Base-by-base conservation (phyloP, 2,329 filamentous ascomycete genomes). In the Zymoseptoria ardabiliae region DNA sequence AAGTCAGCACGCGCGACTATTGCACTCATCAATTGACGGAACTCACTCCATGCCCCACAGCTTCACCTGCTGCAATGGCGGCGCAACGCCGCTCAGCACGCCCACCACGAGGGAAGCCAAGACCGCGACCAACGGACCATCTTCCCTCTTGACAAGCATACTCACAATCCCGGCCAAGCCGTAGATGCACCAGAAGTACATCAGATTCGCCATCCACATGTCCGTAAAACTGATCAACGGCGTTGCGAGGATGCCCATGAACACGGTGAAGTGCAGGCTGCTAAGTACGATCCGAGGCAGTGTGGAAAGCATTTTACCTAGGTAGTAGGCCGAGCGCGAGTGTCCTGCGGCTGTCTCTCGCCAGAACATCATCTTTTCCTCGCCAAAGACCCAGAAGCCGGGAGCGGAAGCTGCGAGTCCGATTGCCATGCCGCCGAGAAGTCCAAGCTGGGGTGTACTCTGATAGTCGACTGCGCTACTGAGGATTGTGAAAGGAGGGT, bases 171-270 rank as follows among this genome's bases (percentile, higher is more conserved):
- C 79, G 0, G 82, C 78, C 6, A 85, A 74, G 0, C 82, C 81
- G 67, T 84, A 85, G 55, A 85, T 81, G 65, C 79, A 80, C 71
- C 79, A 85, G 65, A 83, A 84, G 70, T 84, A 85, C 9, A 79
- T 61, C 52, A 84, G 65, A 58, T 84, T 84, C 6, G 75, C 76
- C 13, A 74, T 56, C 66, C 81, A 84, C 23, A 79, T 79, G 9
- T 75, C 68, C 21, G 70, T 68, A 72, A 78, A 85, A n/a, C 68
- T 66, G 19, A 84, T 82, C 21, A 79, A 71, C 1, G 82, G 81
- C 3, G 75, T 77, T 0, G 77, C 73, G 7, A 84, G 74, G 1
- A 83, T 63, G 45, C 79, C 74, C 13, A 83, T 71, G 19, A 81
- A 72, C 3, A 79, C 77, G 1, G 81, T 78, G 69, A 85, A 84